Base-by-base conservation (phyloP, 768 basidiomycete genomes). In the Boletus insuetus region DNA sequence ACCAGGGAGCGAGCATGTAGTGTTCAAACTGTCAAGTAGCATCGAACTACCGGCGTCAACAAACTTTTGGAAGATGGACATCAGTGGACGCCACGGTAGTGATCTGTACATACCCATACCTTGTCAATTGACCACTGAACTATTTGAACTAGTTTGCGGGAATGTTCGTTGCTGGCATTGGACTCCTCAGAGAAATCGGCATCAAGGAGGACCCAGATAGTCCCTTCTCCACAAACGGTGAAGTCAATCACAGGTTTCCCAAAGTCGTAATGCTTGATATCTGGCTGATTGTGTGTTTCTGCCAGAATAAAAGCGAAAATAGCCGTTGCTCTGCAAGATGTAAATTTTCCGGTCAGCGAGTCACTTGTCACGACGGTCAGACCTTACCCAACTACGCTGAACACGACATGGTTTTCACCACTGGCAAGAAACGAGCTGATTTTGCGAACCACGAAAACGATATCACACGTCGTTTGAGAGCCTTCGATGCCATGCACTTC, bases 381-480 rank as follows among this genome's bases (percentile, higher is more conserved):
- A 12, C 72, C 85, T 44, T 62, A 93, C 91, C 91, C 91, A 50
- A 89, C 77, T 6, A 78, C 87, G 55, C 76, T 86, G 66, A 92
- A 93, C 6, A 91, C 56, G 14, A 91, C 59, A 57, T 77, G 70
- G 6, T 65, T 69, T 13, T 72, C 69, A 5, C 63, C 67, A 9
- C 69, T 69, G 4, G 74, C 68, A 8, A 74, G 54, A 8, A 82
- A 62, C 6, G 83, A 81, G 26, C 69, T 73, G 45, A 93, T 83
- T 57, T 75, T 80, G 34, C 73, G 76, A 11, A 91, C 72, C 17
- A 82, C 87, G 26, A 91, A 74, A 0, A 86, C 74, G 1, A 58
- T 48, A 24, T 64, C 65, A 19, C 53, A 32, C 32, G 63, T 65
- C 58, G 20, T 37, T 56, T 31, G 59, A 64, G 26, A 37, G 49